Evolutionary conservation across 495 filamentous ascomycete species (phyloP), one percentile per base, ranked within the genome.

Genomic region (Glonium stellatum): DNA sequence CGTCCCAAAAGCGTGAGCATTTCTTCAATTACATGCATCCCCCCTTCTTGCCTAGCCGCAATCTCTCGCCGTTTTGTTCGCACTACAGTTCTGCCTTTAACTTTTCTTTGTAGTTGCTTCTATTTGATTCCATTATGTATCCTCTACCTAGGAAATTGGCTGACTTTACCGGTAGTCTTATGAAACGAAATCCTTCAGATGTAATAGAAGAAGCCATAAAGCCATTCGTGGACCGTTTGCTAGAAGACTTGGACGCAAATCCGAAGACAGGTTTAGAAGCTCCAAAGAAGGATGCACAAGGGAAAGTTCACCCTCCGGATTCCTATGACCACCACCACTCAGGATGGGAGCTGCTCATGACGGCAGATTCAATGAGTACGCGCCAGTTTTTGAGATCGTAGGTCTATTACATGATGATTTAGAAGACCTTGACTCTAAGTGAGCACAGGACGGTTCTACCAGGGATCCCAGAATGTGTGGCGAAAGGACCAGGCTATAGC

Each of bases 281-380:
- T 31, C 27, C 27, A 6, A 31, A 31, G 6, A 31, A 31, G 27
- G 27, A 31, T 31, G 3, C 27, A 6, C 27, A 31, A 31, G 6
- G 27, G 27, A 31, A 31, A 3, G 27, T 31, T 6, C 27, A 31
- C 27, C 27, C 27, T 31, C 3, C 27, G 6, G 27, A 31, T 31
- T 6, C 27, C 6, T 31, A 2, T 31, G 27, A 31, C 27, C 27
- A 6, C 27, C 27, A 6, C 6, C 6, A 31, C 27, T 6, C 27
- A 9, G 44, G 44, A 19, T 48, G 44, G 44, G 22, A 48, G 15
- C 13, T 48, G 18, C 44, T 48, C 13, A 31, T 50, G 22, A 13
- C 42, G 27, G 59, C 31, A 3, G 50, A 59, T n/a, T 23, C 19
- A 27, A 55, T 36, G 21, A 51, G 54, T 47, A 61, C 21, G 39